Evolutionary conservation across 352 stramenopile genomes (phyloP).

Genomic region (Thraustotheca clavata): DNA sequence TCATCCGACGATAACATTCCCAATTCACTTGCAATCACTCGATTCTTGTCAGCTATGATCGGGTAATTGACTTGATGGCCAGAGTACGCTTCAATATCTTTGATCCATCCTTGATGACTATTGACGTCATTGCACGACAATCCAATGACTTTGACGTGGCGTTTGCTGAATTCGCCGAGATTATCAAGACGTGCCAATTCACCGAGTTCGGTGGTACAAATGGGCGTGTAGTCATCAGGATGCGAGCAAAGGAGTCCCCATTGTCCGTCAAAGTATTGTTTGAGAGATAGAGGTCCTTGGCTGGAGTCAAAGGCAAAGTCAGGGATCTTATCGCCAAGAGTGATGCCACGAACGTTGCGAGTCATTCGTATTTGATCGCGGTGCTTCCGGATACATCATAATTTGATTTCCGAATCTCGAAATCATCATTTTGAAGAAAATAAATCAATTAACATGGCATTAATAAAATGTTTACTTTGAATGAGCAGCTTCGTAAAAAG

Average conservation of each 20-base stretch:
- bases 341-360: conserved; percentile 37
- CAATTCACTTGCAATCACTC: conserved; percentile 65
- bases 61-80: conserved; percentile 77
- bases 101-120: conserved; percentile 69
- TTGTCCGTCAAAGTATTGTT: conserved; percentile 49
- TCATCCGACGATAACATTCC: conserved; percentile 86
- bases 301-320: conserved; percentile 52
- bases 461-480: too few species aligned
- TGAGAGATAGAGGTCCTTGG: conserved; percentile 42
- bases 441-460: too few species aligned
- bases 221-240: conserved; percentile 88
- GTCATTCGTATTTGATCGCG: not conserved
- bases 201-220: conserved; percentile 91
- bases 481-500: not conserved
- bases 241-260: conserved; percentile 80
- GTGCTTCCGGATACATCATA: too few species aligned
- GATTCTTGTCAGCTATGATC: conserved; percentile 84
- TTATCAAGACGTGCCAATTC: conserved; percentile 77
- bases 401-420: too few species aligned
- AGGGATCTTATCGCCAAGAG: conserved; percentile 46
- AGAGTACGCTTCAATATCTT: conserved; percentile 74
- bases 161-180: conserved; percentile 57
- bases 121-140: conserved; percentile 70
- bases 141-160: conserved; percentile 73
- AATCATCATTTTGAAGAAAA: too few species aligned